Conservation (phyloP, 345 rosid genomes). For the Bretschneidera sinensis region DNA sequence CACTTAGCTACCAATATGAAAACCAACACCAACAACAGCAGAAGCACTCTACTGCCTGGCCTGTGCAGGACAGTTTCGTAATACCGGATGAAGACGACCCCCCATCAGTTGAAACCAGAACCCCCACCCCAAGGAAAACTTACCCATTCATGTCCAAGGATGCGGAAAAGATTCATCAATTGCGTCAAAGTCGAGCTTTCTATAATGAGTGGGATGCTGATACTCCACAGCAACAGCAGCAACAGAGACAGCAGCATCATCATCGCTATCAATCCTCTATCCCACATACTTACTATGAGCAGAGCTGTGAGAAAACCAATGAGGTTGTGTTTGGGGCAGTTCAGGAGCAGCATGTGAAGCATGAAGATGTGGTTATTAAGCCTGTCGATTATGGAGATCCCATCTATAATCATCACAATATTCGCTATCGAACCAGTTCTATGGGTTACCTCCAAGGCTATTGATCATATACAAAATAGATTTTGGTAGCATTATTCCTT, state of each 20-base stretch:
- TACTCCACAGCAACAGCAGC: slow-evolving; percentile 44
- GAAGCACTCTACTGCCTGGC: slow-evolving; percentile 52
- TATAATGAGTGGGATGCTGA: slow-evolving; percentile 70
- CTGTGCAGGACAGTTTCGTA: slow-evolving; percentile 61
- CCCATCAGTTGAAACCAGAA: slow-evolving; percentile 74
- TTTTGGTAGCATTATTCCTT: slow-evolving; percentile 15
- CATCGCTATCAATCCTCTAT: slow-evolving; percentile 64
- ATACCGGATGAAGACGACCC: slow-evolving; percentile 82
- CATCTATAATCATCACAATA: slow-evolving; percentile 38
- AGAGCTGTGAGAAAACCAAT: slow-evolving; percentile 63
- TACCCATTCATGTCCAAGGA: slow-evolving; percentile 96
- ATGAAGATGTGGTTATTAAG: slow-evolving; percentile 38
- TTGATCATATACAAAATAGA: slow-evolving; percentile 23
- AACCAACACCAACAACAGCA: slow-evolving; percentile 26
- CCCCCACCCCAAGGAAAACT: slow-evolving; percentile 80
- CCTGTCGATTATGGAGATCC: slow-evolving; percentile 53
- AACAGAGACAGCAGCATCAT: slow-evolving; percentile 51
- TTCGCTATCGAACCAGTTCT: slow-evolving; percentile 40
- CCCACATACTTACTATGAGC: slow-evolving; percentile 75
- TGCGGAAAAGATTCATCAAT: slow-evolving; percentile 79
- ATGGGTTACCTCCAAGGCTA: slow-evolving; percentile 40
- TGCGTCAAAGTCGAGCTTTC: slow-evolving; percentile 77
- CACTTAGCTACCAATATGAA: slow-evolving; percentile 30
- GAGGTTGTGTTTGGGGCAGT: slow-evolving; percentile 89
- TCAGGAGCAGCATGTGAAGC: slow-evolving; percentile 62